Base-by-base conservation (phyloP, 768 basidiomycete species). In the Pulveroboletus sp. region DNA sequence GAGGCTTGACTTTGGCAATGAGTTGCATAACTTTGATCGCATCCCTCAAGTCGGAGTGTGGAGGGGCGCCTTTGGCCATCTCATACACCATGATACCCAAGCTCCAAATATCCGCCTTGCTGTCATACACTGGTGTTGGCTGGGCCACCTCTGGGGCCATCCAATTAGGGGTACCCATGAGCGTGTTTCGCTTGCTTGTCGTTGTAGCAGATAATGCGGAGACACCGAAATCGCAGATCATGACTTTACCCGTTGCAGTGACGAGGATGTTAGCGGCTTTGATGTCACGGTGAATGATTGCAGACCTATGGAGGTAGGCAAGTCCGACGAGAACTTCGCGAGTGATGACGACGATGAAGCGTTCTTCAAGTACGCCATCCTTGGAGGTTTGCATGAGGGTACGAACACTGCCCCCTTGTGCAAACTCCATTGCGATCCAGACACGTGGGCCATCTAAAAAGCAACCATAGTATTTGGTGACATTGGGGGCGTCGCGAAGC, bases 61-160 rank as follows among this genome's bases (percentile, higher is more conserved):
- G 96, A 14, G 94, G 96, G 51, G 84, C 84, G n/a, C 96, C 96
- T 63, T 91, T 93, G 58, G 86, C 83, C 85, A 97, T 95, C 68
- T 99, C 96, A 60, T 91, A 93, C 17, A 95, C 77, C 70, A 94
- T 87, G 64, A 99, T 94, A 6, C 96, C 96, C 50, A 99, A 71
- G 62, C 91, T 93, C 96, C 96, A 98, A 38, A 99, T 92, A 62
- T 99, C 96, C 3, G 95, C 96, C 66, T 96, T 98, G 46, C 89
- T 88, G 63, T 99, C 95, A 68, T 99, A 98, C 38, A 84, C 77
- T n/a, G 91, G 82, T 10, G 89, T 85, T 9, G 79, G 77, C 56
- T 92, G 89, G 14, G 95, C 90, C 3, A 98, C 93, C 69, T 99
- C 96, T 0, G 96, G 96, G 0, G 96, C 96, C 96, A 99, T 99